Percentiles rank a stretch among this genome's conserved stretches.
Evolutionary conservation across 192 early-diverging fungal species (phyloP).

Genomic region (Backusella australiensis): DNA sequence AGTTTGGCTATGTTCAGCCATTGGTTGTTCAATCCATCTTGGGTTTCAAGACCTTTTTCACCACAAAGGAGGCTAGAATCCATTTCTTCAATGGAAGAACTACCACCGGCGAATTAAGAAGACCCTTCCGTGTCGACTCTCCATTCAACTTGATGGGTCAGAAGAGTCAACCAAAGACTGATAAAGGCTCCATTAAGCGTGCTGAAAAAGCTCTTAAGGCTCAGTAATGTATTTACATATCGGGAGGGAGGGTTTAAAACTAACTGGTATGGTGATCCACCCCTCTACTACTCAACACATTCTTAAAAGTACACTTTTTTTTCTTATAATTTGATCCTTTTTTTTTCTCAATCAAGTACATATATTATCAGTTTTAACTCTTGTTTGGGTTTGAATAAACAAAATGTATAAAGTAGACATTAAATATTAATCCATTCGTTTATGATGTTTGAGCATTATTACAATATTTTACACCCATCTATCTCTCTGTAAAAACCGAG

Average conservation of each 20-base stretch:
- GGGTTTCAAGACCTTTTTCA: constrained; percentile 64
- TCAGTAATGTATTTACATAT: constrained; percentile 8
- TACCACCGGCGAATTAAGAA: constrained; percentile 69
- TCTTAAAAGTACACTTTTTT: neutral
- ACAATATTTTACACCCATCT: too few species aligned
- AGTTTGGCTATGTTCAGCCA: constrained; percentile 86
- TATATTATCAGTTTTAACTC: neutral
- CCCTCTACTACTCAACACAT: neutral
- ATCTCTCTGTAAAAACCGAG: neutral
- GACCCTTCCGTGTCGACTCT: constrained; percentile 78
- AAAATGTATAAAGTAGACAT: constrained; percentile 2
- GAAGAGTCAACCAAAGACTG: constrained; percentile 36
- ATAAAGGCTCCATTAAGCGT: constrained; percentile 50
- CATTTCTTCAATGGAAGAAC: constrained; percentile 67
- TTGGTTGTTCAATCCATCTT: constrained; percentile 82
- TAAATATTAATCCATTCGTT: too few species aligned
- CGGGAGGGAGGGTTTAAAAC: neutral
- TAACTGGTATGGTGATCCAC: neutral
- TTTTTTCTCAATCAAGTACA: neutral
- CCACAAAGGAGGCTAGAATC: constrained; percentile 73
- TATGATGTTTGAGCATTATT: too few species aligned
- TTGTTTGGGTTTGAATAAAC: neutral
- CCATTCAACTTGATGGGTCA: constrained; percentile 60
- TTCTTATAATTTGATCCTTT: neutral
- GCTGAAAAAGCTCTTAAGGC: constrained; percentile 44